Evolutionary conservation across 306 rosid genomes (phyloP), one percentile per base, ranked within the genome.

Genomic region (Sindora glabra): DNA sequence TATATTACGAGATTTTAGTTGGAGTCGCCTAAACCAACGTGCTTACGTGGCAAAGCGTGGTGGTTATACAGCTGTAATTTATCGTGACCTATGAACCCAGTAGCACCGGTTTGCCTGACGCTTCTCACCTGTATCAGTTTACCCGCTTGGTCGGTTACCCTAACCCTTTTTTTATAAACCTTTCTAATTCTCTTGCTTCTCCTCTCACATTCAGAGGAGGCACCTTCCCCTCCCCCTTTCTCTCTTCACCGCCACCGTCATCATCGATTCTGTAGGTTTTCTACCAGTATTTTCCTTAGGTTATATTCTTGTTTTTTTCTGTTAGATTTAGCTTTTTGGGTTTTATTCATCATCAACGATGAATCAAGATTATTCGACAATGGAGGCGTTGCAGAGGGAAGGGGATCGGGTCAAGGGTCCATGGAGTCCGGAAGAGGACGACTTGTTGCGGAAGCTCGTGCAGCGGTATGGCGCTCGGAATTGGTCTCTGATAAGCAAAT

Each of bases 371-470:
- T n/a, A n/a, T n/a, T 48, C 59, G 34, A 22, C 32, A 8, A 72
- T 72, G 75, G 74, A 37, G 68, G 72, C 62, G 27, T 18, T 4
- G 23, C 44, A 59, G 71, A 22, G 34, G n/a, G 68, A 50, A 1
- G 23, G 37, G 63, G 83, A 80, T 69, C 76, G 70, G 57, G 81
- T 80, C 3, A 77, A 74, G 40, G 90, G 90, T 0, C 80, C 78
- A 27, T 80, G 84, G 86, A 83, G 80, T 32, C 84, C 69, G 0
- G 84, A 83, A 3, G 90, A 83, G 29, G 86, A 83, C 54, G 76
- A 77, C 45, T 8, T 54, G 47, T 56, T 83, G 33, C 57, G 56
- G 44, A 44, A 34, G 48, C 72, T 77, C 3, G 84, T 83, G 29
- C 33, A 61, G 27, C 70, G n/a, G 2, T 44, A 74, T 48, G 81